These are phyloP conservation scores for Hygrocybe punicea DNA, from an alignment of 768 basidiomycete species.

Conservation along the genomic window DNA sequence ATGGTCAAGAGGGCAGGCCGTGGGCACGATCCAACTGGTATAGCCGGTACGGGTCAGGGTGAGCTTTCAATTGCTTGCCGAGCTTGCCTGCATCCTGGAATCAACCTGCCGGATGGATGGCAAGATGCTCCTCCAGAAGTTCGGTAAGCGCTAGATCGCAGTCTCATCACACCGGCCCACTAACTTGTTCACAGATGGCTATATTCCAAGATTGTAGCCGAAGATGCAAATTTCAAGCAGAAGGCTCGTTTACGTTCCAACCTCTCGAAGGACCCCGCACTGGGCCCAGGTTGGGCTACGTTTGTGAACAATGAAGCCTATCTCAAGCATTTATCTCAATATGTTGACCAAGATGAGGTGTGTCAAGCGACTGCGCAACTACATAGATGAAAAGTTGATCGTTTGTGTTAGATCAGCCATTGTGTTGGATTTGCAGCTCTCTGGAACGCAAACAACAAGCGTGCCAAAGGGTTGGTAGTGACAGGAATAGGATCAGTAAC, in stretches of 20 bases:
- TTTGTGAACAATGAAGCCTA: no score
- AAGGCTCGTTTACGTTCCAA: conserved; percentile 12
- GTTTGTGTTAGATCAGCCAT: conserved; percentile 23
- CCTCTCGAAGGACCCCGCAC: conserved; percentile 13
- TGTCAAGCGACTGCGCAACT: conserved; percentile 24
- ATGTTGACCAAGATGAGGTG: conserved; percentile 13
- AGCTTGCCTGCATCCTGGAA: conserved; percentile 11
- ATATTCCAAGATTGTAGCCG: conserved; percentile 14
- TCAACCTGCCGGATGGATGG: conserved; percentile 14
- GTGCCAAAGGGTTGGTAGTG: no score
- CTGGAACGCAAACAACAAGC: no score
- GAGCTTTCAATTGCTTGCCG: conserved; percentile 8
- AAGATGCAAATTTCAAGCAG: conserved; percentile 19
- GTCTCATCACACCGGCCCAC: background rate
- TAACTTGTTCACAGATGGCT: conserved; percentile 11
- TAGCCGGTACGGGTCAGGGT: conserved; percentile 8
- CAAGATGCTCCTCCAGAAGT: conserved; percentile 9
- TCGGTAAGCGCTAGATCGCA: background rate
- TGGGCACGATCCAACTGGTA: conserved; percentile 11
- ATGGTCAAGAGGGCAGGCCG: conserved; percentile 13
- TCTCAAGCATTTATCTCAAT: conserved; percentile 11
- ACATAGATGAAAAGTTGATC: conserved; percentile 18
- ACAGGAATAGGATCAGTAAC: no score
- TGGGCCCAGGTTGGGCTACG: conserved; percentile 10
- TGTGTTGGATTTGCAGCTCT: no score